A percentile compares a stretch with the other conserved stretches of the same genome.
These are phyloP conservation scores for Termitomyces sp. DNA, from an alignment of 1,284 basidiomycete species.

Conservation along the genomic window DNA sequence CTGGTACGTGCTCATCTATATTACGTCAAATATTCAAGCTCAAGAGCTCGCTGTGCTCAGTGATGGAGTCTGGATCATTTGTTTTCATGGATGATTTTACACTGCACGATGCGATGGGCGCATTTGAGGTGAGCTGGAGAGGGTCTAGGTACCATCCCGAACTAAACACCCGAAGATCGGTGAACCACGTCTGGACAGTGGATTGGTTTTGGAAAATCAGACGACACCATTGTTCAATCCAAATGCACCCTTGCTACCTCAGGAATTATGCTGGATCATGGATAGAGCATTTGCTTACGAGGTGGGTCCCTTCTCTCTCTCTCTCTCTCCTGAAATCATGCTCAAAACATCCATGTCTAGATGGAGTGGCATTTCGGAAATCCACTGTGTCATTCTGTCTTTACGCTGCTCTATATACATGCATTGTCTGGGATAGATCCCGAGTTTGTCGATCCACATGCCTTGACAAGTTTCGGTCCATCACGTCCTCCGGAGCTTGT, in stretches of 20 bases:
- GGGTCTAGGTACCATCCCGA: background rate
- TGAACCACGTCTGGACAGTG: conserved; percentile 86
- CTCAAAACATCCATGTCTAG: conserved; percentile 36
- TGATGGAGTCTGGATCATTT: conserved; percentile 60
- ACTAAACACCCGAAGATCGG: conserved; percentile 58
- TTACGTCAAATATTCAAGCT: conserved; percentile 1
- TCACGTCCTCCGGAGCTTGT: conserved; percentile 54
- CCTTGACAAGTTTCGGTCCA: conserved; percentile 26
- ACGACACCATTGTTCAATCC: conserved; percentile 58
- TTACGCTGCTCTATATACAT: conserved; percentile 78
- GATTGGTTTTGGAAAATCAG: conserved; percentile 51
- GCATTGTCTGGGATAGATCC: conserved; percentile 56
- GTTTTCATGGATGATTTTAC: conserved; percentile 69
- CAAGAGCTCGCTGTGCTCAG: conserved; percentile 33
- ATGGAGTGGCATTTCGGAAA: conserved; percentile 86
- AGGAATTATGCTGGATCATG: conserved; percentile 85
- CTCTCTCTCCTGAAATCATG: background rate
- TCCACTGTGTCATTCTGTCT: conserved; percentile 82
- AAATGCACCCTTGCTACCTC: conserved; percentile 52
- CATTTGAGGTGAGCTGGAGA: conserved; percentile 60
- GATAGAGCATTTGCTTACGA: conserved; percentile 79
- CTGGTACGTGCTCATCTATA: conserved; percentile 36
- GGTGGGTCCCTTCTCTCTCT: conserved; percentile 39
- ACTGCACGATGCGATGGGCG: conserved; percentile 85
- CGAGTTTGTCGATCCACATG: conserved; percentile 39